These are phyloP conservation scores for Leishmania turanica DNA, from an alignment of 208 protist genomes.

Conservation along the genomic window DNA sequence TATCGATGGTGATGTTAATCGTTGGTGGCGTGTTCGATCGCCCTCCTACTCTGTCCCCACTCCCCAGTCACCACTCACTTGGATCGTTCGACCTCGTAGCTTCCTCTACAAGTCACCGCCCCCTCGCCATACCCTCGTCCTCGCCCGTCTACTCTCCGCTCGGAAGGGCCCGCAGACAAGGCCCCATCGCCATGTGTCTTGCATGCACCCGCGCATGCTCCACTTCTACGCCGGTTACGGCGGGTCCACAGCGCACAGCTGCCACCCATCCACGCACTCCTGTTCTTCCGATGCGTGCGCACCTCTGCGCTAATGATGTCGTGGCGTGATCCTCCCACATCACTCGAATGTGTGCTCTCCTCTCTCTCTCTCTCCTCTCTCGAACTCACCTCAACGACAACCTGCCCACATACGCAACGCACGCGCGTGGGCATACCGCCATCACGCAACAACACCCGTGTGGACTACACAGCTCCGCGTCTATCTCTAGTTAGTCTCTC, in stretches of 20 bases:
- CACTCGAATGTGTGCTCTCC: too few relatives aligned
- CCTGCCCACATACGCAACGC: background rate
- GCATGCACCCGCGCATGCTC: background rate
- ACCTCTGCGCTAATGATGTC: background rate
- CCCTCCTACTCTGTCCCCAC: background rate
- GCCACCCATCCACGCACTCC: background rate
- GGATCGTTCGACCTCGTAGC: background rate
- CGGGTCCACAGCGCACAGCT: background rate
- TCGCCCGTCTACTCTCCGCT: too few relatives aligned
- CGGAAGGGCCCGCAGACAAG: background rate
- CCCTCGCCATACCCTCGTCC: too few relatives aligned
- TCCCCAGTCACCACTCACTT: background rate
- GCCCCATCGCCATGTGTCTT: background rate
- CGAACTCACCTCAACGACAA: background rate
- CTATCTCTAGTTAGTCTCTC: background rate
- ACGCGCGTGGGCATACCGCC: background rate
- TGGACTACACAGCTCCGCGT: background rate
- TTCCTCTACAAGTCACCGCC: background rate
- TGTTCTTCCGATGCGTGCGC: background rate
- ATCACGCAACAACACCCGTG: background rate
- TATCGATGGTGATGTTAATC: too few relatives aligned
- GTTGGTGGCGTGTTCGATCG: too few relatives aligned
- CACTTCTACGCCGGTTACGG: background rate
- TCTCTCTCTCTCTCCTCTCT: background rate
- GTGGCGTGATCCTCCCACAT: background rate